Base-by-base conservation (phyloP, 768 basidiomycete genomes). In the Peribolospora kevripleyi region DNA sequence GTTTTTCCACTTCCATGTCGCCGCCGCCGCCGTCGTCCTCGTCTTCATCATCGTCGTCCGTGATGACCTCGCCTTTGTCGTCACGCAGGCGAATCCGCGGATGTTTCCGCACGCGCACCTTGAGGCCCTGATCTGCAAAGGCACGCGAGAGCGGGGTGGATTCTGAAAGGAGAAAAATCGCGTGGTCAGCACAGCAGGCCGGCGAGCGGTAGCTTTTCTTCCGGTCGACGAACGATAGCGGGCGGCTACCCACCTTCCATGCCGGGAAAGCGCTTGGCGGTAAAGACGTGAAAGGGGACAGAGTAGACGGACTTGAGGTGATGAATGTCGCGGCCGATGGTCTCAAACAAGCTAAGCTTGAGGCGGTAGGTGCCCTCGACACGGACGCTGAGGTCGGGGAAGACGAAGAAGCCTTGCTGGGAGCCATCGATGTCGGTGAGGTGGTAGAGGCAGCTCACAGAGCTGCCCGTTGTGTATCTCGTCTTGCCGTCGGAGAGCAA, bases 221-320 rank as follows among this genome's bases (percentile, higher is more conserved):
- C 25, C 25, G 25, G 25, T 25, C 25, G 25, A 25, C 25, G 25
- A 25, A 25, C 25, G n/a, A n/a, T n/a, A n/a, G n/a, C n/a, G n/a
- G n/a, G n/a, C n/a, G n/a, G n/a, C n/a, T n/a, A n/a, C 76, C 25
- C 61, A 83, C 84, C 82, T 74, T 87, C 84, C 84, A 90, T 90
- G 38, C 87, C 87, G 0, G 87, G 86, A 65, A 91, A 91, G 69
- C 88, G 88, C 74, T 91, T 93, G 10, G 88, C 85, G 0, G 88
- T 86, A 65, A 86, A 91, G 11, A 91, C 88, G 60, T 88, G 87
- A 67, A 93, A 93, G 0, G 84, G 78, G 1, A 78, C 75, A 0
- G 84, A 86, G 68, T 79, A 84, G 55, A 87, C 86, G 0, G 81
- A 82, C 65, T 84, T 87, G 71, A 87, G 91, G 65, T 87, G 85